Base-by-base conservation (phyloP, 169 alveolate genomes). In the Babesia bovis region DNA sequence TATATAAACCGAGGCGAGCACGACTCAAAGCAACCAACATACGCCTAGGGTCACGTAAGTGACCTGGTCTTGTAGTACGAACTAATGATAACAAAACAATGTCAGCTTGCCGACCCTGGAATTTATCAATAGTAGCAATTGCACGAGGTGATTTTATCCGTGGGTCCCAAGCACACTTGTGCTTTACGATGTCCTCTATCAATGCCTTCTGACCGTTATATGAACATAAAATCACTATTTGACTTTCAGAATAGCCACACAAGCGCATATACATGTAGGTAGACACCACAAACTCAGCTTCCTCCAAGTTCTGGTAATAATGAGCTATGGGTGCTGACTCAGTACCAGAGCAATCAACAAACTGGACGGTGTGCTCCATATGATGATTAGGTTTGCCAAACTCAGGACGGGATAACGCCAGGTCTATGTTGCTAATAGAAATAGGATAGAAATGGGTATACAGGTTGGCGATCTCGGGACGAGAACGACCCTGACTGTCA, bases 141-240 rank as follows among this genome's bases (percentile, higher is more conserved):
- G 84, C 85, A 65, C 85, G 76, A 3, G 94, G 94, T 53, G 79
- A 50, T 19, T 92, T 93, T 36, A 90, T 70, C 42, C 72, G 81
- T 13, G 92, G 93, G 71, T 90, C 90, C 92, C 92, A 87, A 23
- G 90, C 67, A 61, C 95, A 90, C 41, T 89, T 74, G 40, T 84
- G 82, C 69, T 85, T 89, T 30, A 93, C 63, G 7, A 93, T 87
- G 42, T 95, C 96, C 59, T 85, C 82, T 33, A 94, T 74, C 57
- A 93, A 90, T 41, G 90, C 94, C 77, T 92, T 94, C 89, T 95
- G 98, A 0, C 98, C 98, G 73, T 94, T 95, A 84, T 95, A 95
- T 9, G 97, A 85, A 25, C 97, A 91, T 50, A 95, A 77, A 36
- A 95, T 89, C 41, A 93, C 83, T 60, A 95, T 94, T 61, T 69